phyloP scores from a whole-genome alignment of 2,329 filamentous ascomycete genomes.

The Acephala macrosclerotiorum region DNA sequence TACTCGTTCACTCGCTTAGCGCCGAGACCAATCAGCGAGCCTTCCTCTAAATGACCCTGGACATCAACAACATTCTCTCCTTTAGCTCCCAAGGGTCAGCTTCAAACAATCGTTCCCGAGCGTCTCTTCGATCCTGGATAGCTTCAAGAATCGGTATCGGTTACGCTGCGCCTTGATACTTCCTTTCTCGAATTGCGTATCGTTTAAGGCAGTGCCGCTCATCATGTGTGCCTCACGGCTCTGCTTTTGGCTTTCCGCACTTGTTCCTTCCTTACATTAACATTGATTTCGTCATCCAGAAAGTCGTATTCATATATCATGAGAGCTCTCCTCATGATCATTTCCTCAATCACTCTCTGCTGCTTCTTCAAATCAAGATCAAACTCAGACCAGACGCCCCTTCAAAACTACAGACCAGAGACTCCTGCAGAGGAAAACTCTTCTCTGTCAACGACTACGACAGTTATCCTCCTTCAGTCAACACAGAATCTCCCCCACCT shows the following conservation, averaged over 20 bases:
- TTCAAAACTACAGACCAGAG: neutral
- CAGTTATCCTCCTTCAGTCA: neutral
- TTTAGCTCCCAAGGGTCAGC: neutral
- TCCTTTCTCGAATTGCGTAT: neutral
- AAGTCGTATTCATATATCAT: conserved; percentile 1
- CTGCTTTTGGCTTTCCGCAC: neutral
- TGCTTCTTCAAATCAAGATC: conserved; percentile 10
- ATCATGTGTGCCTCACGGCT: neutral
- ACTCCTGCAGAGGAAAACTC: neutral
- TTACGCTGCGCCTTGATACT: neutral
- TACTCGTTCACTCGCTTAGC: conserved; percentile 1
- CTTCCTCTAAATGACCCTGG: neutral
- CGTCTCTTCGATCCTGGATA: neutral
- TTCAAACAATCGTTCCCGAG: neutral
- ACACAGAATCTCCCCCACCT: neutral
- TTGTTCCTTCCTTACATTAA: neutral
- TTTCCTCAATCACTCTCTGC: conserved; percentile 11
- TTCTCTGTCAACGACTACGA: neutral
- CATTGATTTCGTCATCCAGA: neutral
- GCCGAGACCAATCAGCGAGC: neutral
- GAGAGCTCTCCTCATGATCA: conserved; percentile 3
- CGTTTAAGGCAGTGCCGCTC: neutral
- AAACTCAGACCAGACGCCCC: neutral
- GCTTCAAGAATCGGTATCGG: neutral
- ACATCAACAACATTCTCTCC: neutral